Percentiles rank a stretch among this genome's conserved stretches.
Evolutionary conservation across 371 early-diverging fungal species (phyloP).

Genomic region (Rhizopus delemar): DNA sequence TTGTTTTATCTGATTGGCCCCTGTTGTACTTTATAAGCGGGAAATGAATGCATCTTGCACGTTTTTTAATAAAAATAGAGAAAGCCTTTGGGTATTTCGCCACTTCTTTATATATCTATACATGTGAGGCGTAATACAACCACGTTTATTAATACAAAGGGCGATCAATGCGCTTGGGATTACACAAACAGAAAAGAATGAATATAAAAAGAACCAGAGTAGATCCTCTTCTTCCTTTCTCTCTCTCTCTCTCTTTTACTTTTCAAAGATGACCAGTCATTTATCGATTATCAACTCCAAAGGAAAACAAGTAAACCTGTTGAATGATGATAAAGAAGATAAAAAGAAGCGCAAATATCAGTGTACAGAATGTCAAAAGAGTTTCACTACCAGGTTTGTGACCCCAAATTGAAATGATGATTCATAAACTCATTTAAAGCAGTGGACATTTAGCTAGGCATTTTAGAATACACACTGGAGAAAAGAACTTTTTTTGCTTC

Average conservation of each 20-base stretch:
- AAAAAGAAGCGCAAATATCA: constrained; percentile 47
- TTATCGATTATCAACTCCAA: constrained; percentile 39
- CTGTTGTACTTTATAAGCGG: neutral
- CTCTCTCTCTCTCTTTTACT: neutral
- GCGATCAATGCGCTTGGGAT: constrained; percentile 17
- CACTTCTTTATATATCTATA: neutral
- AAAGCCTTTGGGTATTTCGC: constrained; percentile 1
- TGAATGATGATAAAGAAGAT: constrained; percentile 30
- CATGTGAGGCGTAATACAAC: constrained; percentile 1
- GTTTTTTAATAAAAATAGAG: constrained; percentile 5
- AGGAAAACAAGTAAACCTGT: constrained; percentile 43
- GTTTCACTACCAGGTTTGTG: constrained; percentile 59
- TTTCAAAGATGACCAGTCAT: constrained; percentile 2
- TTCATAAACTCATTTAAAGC: too few species aligned
- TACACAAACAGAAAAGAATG: neutral
- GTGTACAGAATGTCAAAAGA: constrained; percentile 58
- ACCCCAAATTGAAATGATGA: neutral
- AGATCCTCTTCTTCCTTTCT: neutral
- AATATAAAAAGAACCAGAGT: neutral
- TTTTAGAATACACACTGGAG: constrained; percentile 87
- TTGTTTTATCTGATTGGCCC: too few species aligned
- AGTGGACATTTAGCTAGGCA: constrained; percentile 88
- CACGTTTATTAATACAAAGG: constrained; percentile 4
- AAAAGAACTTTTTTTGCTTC: constrained; percentile 84
- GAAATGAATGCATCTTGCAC: constrained; percentile 2